A percentile compares a stretch with the other conserved stretches of the same genome.
Conservation (phyloP, 352 stramenopile genomes). For the Globisporangium emineosum region DNA sequence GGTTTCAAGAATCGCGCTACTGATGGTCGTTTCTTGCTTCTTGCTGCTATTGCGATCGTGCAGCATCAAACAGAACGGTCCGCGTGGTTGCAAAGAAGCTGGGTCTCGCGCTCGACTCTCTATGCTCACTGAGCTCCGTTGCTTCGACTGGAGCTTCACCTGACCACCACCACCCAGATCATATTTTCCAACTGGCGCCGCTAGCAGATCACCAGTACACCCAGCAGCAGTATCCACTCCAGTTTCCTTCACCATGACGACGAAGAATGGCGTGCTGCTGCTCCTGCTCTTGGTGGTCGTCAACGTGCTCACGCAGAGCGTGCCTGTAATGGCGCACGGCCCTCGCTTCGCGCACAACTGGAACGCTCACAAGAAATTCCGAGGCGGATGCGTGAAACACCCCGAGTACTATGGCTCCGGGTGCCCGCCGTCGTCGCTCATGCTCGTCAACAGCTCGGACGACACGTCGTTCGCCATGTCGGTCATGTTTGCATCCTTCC, state of each 20-base stretch:
- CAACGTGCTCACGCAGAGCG: neutral
- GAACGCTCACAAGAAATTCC: conserved; percentile 18
- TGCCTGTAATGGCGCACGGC: neutral
- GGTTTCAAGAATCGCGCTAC: conserved; percentile 6
- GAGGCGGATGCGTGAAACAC: conserved; percentile 22
- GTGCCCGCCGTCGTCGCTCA: conserved; percentile 23
- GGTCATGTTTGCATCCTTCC: conserved; percentile 27
- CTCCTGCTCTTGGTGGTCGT: neutral
- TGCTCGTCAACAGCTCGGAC: conserved; percentile 26
- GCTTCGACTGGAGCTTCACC: neutral
- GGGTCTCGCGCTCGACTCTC: neutral
- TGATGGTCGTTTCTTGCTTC: neutral
- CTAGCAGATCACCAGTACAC: neutral
- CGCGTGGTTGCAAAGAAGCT: neutral
- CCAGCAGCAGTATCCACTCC: neutral
- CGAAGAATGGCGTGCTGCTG: neutral
- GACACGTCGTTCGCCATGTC: conserved; percentile 25
- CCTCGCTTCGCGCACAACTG: neutral
- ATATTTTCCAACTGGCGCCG: neutral
- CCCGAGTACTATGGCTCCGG: conserved; percentile 27
- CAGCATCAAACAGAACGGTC: neutral
- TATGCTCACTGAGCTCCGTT: too few relatives aligned
- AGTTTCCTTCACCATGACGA: neutral
- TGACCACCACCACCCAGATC: neutral
- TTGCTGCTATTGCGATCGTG: conserved; percentile 3